Conservation (phyloP, 1,284 basidiomycete genomes). For the Cryptococcus maquisensis region DNA sequence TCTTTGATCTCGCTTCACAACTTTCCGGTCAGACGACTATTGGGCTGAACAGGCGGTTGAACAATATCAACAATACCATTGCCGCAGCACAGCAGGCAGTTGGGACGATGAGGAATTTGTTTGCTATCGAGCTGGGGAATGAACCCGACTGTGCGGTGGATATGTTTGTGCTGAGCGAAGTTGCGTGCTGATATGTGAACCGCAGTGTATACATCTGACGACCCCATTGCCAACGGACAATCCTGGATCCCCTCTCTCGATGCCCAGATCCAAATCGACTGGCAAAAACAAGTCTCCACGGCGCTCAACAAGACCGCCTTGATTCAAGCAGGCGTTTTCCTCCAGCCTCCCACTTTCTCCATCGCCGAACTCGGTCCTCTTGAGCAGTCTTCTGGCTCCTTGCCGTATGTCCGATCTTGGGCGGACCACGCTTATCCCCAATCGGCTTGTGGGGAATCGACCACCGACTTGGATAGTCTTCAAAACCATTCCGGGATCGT, state of each 20-base stretch:
- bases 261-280: constrained; percentile 42
- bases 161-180: not conserved
- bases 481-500: constrained; percentile 53
- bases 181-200: not conserved
- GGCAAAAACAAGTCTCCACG: not conserved
- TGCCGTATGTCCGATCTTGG: constrained; percentile 28
- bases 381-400: constrained; percentile 8
- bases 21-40: constrained; percentile 49
- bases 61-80: constrained; percentile 49
- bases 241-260: constrained; percentile 47
- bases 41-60: constrained; percentile 51
- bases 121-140: constrained; percentile 52
- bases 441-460: constrained; percentile 51
- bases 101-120: constrained; percentile 44
- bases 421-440: constrained; percentile 53
- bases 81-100: constrained; percentile 47
- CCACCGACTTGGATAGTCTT: constrained; percentile 48
- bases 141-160: constrained; percentile 50
- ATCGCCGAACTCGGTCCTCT: constrained; percentile 46
- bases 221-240: constrained; percentile 38
- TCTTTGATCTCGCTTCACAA: constrained; percentile 40
- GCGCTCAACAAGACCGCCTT: constrained; percentile 43
- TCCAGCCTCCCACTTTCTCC: constrained; percentile 47
- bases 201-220: constrained; percentile 16
- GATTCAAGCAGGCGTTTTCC: constrained; percentile 52